phyloP scores from a whole-genome alignment of 768 basidiomycete species.

The Auricularia heimuer region DNA sequence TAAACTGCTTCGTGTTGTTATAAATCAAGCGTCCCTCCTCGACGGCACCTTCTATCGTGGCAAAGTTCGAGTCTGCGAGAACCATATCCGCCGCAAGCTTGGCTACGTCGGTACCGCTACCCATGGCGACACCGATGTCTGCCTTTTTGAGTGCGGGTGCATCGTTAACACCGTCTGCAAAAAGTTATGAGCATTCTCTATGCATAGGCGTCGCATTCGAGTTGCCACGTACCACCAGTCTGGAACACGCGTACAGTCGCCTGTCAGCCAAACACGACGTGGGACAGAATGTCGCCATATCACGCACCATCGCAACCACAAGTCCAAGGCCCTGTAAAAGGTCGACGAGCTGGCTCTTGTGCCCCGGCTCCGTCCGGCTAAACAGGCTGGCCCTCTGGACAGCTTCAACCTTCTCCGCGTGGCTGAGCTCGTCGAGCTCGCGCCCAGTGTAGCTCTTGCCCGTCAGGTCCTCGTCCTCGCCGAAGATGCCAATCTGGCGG shows the following conservation, averaged over 20 bases:
- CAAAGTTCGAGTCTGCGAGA: conserved; percentile 92
- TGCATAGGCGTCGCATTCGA: not conserved
- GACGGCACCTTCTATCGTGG: conserved; percentile 91
- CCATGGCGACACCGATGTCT: conserved; percentile 98
- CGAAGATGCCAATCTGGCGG: conserved; percentile 90
- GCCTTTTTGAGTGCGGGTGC: conserved; percentile 95
- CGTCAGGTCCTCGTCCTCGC: conserved; percentile 73
- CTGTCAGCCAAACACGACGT: not conserved
- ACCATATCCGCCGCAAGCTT: conserved; percentile 99
- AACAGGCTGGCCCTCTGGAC: conserved; percentile 87
- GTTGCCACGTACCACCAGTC: conserved; percentile 3
- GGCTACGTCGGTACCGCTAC: conserved; percentile 96
- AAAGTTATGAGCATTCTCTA: conserved; percentile 8
- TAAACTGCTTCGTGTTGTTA: conserved; percentile 99
- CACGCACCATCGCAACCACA: conserved; percentile 86
- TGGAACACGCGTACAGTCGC: not conserved
- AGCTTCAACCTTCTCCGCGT: conserved; percentile 74
- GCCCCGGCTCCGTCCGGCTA: conserved; percentile 86
- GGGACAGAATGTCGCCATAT: not conserved
- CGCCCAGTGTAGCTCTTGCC: conserved; percentile 93
- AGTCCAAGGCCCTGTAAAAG: conserved; percentile 82
- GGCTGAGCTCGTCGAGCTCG: conserved; percentile 74
- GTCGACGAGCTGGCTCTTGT: conserved; percentile 93
- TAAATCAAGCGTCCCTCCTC: conserved; percentile 97
- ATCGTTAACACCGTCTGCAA: conserved; percentile 94